Conservation (phyloP, 208 protist species). For the Acanthamoeba castellanii region DNA sequence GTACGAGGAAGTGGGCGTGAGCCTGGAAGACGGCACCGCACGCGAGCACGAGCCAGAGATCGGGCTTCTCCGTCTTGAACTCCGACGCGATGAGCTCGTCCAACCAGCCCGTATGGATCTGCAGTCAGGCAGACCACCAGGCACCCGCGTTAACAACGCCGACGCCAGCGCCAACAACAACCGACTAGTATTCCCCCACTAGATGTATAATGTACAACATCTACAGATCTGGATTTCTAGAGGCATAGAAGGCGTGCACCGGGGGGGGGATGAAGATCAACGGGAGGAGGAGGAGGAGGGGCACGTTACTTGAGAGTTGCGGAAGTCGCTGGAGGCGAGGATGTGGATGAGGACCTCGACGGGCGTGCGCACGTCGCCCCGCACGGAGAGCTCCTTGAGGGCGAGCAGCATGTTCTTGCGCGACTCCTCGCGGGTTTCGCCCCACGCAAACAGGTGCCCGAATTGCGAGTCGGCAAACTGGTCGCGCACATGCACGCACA, state of each 20-base stretch:
- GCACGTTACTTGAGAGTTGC: constrained; percentile 87
- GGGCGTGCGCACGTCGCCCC: constrained; percentile 82
- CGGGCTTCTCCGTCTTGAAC: constrained; percentile 74
- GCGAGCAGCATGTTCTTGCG: constrained; percentile 91
- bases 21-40: constrained; percentile 83
- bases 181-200: no score
- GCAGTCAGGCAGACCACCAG: neutral
- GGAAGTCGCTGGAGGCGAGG: constrained; percentile 86
- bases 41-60: constrained; percentile 76
- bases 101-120: constrained; percentile 80
- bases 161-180: neutral
- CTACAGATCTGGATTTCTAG: no score
- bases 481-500: constrained; percentile 79
- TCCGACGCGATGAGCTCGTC: constrained; percentile 76
- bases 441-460: constrained; percentile 97
- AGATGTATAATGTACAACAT: no score
- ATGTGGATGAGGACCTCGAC: constrained; percentile 77
- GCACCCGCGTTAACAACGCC: neutral
- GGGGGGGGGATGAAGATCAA: no score
- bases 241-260: no score
- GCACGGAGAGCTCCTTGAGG: constrained; percentile 28
- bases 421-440: constrained; percentile 94
- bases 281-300: no score
- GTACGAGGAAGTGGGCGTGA: constrained; percentile 29
- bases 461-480: constrained; percentile 97